Evolutionary conservation across 2,329 filamentous ascomycete species (phyloP), one percentile per base, ranked within the genome.

Genomic region (Neonectria faginata): DNA sequence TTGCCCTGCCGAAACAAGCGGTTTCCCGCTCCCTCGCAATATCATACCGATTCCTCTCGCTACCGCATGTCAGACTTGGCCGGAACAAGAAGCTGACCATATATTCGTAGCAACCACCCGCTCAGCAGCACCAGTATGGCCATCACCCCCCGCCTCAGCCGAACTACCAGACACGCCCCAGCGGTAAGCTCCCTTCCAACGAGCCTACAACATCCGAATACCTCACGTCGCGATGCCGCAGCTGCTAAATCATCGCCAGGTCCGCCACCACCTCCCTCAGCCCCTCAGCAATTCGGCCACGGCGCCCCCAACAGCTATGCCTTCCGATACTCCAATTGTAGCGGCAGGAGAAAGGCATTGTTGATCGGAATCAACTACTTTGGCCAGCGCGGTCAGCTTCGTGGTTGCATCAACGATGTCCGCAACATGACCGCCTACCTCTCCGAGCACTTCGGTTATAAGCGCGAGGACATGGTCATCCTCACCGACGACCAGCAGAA

Each of bases 331-430:
- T 97, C 94, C 51, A 91, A 91, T 70, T 98, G 94, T 78, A 97
- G 92, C 5, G 95, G 94, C 50, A 89, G 90, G 73, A 86, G 94
- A 76, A 97, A 97, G 82, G 95, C 94, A 5, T 83, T 97, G 31
- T 81, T 98, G 66, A 95, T 97, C 71, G 95, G 95, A 60, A 97
- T 97, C 84, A 97, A 97, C 81, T 97, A 98, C 81, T 97, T 97
- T 77, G 90, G 92, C 56, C 94, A 97, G 81, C 89, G 92, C 62
- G 94, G 94, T 29, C 92, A 97, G 83, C 85, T 97, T 52, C 86
- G 94, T 62, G 95, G 95, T 50, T 98, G 95, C 76, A 97, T 97
- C 83, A 97, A 98, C 77, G 95, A 98, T 77, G 95, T 97, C 47
- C 92, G 94, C 81, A 97, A 97, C 82, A 97, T 98, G 93, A 97